Evolutionary conservation across 495 filamentous ascomycete genomes (phyloP), one percentile per base, ranked within the genome.

Genomic region (Daldinia decipiens): DNA sequence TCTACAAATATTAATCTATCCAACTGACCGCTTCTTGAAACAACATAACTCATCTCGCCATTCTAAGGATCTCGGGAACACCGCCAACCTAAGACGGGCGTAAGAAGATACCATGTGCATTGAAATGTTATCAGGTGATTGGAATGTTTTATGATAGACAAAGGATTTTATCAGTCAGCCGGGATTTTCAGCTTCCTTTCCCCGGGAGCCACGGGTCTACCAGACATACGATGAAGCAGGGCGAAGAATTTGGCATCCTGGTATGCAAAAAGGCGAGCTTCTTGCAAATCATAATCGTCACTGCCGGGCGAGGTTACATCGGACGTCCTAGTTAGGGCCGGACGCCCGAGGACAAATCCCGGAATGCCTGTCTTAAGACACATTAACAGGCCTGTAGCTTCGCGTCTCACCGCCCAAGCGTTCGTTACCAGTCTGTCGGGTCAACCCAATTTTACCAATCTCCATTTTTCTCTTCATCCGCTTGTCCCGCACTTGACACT

Each of bases 401-500:
- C 47, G 40, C 43, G 45, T 73, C 65, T 73, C 65, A 69, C 56
- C 65, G 65, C 65, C 40, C 63, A 24, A 39, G 59, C 65, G 51
- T 66, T 69, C 70, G 70, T 73, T 73, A 69, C 70, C 70, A 73
- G 62, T 58, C 52, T 73, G 65, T 69, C 65, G 70, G 70, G 70
- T 73, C 62, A 45, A 19, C 56, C 34, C 38, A 68, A 66, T 69
- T 69, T 68, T 47, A 65, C 40, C 15, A 27, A 27, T 50, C 26
- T 59, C 62, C 65, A 64, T 36, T 43, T 64, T 68, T 63, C 58
- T 65, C 61, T 53, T 55, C 61, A 54, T 68, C 64, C 65, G 59
- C 55, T 17, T 52, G 60, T 68, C 59, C 70, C 56, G 65, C 60
- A 21, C 36, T 64, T 61, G 27, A 29, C 27, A 29, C 5, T 32